A percentile compares a stretch with the other conserved stretches of the same genome.
These are phyloP conservation scores for Keqinozyma sinolaborantium DNA, from an alignment of 1,139 yeast genomes.

Conservation along the genomic window DNA sequence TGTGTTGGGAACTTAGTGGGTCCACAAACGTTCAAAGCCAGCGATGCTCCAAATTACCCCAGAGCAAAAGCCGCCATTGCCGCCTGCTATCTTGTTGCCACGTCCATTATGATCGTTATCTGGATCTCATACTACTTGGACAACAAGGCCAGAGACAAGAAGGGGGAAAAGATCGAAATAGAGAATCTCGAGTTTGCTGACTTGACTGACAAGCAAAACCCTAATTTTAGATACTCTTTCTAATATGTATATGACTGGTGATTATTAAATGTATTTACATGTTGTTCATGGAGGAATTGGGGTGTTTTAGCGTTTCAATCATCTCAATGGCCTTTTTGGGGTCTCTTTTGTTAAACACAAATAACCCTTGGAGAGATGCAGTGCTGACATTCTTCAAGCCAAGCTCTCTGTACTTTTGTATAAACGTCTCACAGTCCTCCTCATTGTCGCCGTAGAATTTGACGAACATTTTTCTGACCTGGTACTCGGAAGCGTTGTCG, in stretches of 20 bases:
- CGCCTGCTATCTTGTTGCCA: constrained; percentile 13
- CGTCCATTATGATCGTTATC: constrained; percentile 16
- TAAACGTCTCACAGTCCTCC: constrained; percentile 60
- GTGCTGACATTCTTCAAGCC: constrained; percentile 67
- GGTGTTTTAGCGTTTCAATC: constrained; percentile 43
- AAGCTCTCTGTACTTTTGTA: constrained; percentile 46
- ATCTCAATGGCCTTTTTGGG: constrained; percentile 74
- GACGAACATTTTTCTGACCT: constrained; percentile 78
- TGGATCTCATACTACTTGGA: constrained; percentile 23
- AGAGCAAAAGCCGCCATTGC: constrained; percentile 34
- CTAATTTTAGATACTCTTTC: constrained; percentile 54
- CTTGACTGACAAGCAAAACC: constrained; percentile 62
- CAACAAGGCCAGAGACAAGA: constrained; percentile 20
- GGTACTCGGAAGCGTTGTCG: constrained; percentile 81
- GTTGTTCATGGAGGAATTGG: constrained; percentile 25
- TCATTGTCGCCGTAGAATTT: constrained; percentile 75
- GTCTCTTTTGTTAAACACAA: constrained; percentile 85
- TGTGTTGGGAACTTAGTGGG: constrained; percentile 67
- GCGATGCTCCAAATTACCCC: constrained; percentile 48
- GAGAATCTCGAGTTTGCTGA: constrained; percentile 55
- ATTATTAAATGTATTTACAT: constrained; percentile 8
- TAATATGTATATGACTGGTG: too few relatives aligned
- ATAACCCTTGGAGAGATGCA: constrained; percentile 92
- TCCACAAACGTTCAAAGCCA: constrained; percentile 57
- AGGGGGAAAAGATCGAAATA: constrained; percentile 8